These are phyloP conservation scores for Arabidopsis thaliana DNA, from an alignment of 345 rosid species.

Conservation along the genomic window DNA sequence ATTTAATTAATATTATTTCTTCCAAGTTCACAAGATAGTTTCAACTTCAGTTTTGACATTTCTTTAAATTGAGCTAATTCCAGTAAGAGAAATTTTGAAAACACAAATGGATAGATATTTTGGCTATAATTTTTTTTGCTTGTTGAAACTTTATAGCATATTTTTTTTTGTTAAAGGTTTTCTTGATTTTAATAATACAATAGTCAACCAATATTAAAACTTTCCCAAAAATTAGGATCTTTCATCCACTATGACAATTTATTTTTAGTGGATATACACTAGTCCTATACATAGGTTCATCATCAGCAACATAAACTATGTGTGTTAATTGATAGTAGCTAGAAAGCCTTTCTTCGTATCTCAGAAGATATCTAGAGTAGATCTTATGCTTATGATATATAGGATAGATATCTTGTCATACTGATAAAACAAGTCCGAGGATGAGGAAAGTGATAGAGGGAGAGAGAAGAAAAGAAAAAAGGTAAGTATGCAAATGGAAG, in stretches of 20 bases:
- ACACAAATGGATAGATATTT: background rate
- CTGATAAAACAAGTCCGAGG: constrained; percentile 38
- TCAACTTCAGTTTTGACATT: background rate
- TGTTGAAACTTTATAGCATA: background rate
- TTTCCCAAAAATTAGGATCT: background rate
- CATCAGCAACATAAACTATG: background rate
- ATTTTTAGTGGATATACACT: background rate
- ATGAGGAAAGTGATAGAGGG: constrained; percentile 8
- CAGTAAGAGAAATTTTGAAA: background rate
- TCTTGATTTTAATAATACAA: too few species aligned
- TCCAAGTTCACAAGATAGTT: background rate
- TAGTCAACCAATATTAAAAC: too few species aligned
- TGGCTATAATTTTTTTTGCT: background rate
- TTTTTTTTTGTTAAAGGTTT: too few species aligned
- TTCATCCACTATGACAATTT: background rate
- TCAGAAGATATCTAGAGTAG: background rate
- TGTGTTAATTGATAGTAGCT: background rate
- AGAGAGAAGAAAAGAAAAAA: constrained; percentile 3
- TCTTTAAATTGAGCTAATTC: background rate
- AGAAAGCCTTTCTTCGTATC: background rate
- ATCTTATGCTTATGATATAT: background rate
- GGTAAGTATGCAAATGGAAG: constrained; percentile 22
- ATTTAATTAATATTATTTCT: background rate
- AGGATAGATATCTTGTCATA: constrained; percentile 7
- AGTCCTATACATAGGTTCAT: background rate